Evolutionary conservation across 2,329 filamentous ascomycete species (phyloP).

Genomic region (Myotisia sp.): DNA sequence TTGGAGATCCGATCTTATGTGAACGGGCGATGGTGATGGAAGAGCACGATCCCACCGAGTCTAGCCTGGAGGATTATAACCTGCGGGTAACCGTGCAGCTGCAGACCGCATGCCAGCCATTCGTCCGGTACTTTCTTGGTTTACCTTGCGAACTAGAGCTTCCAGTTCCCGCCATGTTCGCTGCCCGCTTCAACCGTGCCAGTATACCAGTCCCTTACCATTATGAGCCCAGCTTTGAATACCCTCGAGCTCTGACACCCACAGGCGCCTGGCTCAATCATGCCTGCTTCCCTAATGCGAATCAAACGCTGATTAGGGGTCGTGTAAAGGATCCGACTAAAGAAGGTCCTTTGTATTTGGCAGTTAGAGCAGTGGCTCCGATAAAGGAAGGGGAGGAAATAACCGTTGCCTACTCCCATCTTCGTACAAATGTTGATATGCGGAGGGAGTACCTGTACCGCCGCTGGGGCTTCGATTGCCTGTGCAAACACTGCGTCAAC

Average conservation of each 20-base stretch:
- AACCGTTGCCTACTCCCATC: constrained; percentile 6
- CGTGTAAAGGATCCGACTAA: constrained; percentile 5
- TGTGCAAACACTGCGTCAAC: constrained; percentile 14
- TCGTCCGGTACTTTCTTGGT: constrained; percentile 6
- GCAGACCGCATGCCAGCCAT: not conserved
- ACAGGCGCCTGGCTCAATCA: constrained; percentile 14
- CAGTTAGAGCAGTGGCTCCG: constrained; percentile 11
- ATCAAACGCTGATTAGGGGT: constrained; percentile 11
- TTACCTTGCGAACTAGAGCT: constrained; percentile 2
- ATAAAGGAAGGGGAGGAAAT: constrained; percentile 18
- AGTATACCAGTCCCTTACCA: constrained; percentile 4
- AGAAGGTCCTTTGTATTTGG: not conserved
- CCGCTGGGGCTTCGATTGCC: constrained; percentile 16
- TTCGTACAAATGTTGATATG: not conserved
- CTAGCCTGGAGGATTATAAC: constrained; percentile 5
- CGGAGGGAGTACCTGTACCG: constrained; percentile 10
- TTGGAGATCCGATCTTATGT: constrained; percentile 5
- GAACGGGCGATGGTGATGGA: constrained; percentile 8
- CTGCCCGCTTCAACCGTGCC: constrained; percentile 6
- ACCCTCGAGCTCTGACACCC: not conserved
- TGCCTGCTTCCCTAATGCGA: constrained; percentile 16
- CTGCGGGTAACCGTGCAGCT: constrained; percentile 4
- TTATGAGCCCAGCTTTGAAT: no score
- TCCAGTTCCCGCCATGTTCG: constrained; percentile 7
- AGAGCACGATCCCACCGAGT: constrained; percentile 1